Percentiles rank a stretch among this genome's conserved stretches.
These are phyloP conservation scores for Chlorella sorokiniana DNA, from an alignment of 139 green algal genomes.

Conservation along the genomic window DNA sequence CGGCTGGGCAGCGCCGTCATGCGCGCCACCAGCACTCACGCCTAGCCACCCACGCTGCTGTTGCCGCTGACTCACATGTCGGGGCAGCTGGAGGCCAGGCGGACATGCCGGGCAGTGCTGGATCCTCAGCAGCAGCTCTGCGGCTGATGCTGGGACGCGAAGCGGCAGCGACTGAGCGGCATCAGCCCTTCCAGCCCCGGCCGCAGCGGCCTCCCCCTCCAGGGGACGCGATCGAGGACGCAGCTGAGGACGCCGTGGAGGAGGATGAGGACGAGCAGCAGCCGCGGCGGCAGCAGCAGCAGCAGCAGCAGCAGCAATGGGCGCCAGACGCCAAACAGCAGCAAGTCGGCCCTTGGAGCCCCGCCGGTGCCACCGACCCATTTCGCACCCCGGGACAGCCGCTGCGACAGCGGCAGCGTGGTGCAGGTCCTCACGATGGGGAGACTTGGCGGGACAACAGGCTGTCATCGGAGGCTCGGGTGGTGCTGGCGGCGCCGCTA, in stretches of 20 bases:
- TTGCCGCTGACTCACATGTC: background rate
- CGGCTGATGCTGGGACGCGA: background rate
- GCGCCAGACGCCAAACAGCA: background rate
- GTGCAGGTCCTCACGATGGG: background rate
- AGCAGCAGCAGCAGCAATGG: background rate
- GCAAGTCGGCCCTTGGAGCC: background rate
- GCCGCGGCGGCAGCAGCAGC: background rate
- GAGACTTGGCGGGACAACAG: background rate
- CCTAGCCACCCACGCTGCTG: conserved; percentile 2
- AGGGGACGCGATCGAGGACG: conserved; percentile 1
- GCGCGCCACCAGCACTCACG: background rate
- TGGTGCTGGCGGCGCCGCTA: background rate
- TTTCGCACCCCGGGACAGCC: conserved; percentile 17
- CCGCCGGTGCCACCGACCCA: background rate
- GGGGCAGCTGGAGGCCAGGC: background rate
- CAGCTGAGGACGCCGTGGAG: background rate
- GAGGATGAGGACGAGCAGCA: background rate
- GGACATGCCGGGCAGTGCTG: background rate
- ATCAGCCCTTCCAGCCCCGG: background rate
- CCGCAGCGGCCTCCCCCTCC: background rate
- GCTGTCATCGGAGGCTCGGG: background rate
- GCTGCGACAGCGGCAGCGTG: background rate
- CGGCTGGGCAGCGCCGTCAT: background rate
- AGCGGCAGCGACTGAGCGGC: background rate
- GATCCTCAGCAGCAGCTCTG: background rate